These are phyloP conservation scores for Pueraria montana DNA, from an alignment of 306 rosid species.

Conservation along the genomic window DNA sequence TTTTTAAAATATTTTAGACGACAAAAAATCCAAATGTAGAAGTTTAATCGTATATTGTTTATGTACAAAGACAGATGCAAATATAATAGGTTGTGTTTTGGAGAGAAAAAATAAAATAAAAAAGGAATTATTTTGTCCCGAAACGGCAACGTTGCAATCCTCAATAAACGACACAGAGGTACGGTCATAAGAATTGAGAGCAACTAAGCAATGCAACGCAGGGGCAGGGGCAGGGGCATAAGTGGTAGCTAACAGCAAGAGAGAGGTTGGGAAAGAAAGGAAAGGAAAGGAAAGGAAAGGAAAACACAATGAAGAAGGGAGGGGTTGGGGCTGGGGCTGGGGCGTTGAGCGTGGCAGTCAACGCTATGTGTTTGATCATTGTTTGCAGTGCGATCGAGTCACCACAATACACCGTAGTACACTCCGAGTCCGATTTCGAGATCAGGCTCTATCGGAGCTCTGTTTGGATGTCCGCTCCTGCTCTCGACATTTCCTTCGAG, in stretches of 20 bases:
- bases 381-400: conserved; percentile 60
- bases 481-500: conserved; percentile 51
- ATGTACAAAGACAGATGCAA: too few species aligned
- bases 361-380: neutral
- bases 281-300: neutral
- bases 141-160: too few species aligned
- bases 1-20: too few species aligned
- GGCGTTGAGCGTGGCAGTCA: neutral
- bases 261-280: neutral
- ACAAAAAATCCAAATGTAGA: too few species aligned
- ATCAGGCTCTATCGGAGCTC: conserved; percentile 69
- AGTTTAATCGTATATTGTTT: too few species aligned
- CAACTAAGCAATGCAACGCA: neutral
- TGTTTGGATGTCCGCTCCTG: conserved; percentile 75
- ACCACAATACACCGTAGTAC: conserved; percentile 66
- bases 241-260: neutral
- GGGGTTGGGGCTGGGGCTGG: too few species aligned
- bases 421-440: conserved; percentile 77
- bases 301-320: conserved; percentile 38
- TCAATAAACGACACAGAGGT: conserved; percentile 32
- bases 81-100: too few species aligned
- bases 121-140: too few species aligned
- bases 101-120: too few species aligned
- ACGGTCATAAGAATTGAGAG: neutral
- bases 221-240: neutral